A percentile compares a stretch with the other conserved stretches of the same genome.
These are phyloP conservation scores for Epithemia pelagica DNA, from an alignment of 108 stramenopile genomes.

Conservation along the genomic window DNA sequence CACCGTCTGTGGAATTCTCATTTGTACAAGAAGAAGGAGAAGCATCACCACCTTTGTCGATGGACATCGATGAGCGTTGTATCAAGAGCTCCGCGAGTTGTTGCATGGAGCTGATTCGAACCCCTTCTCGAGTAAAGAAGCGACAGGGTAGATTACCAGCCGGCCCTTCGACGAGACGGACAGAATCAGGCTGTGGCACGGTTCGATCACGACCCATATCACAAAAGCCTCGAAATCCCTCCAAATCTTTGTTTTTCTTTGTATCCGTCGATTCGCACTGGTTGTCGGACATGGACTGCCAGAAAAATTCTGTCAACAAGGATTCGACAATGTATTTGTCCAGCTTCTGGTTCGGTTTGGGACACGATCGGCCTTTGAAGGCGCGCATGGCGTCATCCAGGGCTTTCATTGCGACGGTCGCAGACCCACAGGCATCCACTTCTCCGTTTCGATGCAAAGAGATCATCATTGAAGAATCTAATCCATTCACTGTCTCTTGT, in stretches of 20 bases:
- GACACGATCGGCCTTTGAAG: slow-evolving; percentile 7
- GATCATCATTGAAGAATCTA: background rate
- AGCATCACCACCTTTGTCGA: background rate
- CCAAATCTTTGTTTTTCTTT: slow-evolving; percentile 1
- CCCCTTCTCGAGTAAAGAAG: slow-evolving; percentile 77
- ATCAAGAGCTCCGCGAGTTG: slow-evolving; percentile 12
- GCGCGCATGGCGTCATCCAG: slow-evolving; percentile 7
- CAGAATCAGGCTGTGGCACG: slow-evolving; percentile 62
- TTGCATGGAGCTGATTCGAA: slow-evolving; percentile 42
- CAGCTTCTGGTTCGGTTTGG: slow-evolving; percentile 5
- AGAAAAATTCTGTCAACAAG: slow-evolving; percentile 43
- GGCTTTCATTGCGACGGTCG: slow-evolving; percentile 7
- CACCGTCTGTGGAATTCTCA: background rate
- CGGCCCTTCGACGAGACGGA: slow-evolving; percentile 41
- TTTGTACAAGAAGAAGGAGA: background rate
- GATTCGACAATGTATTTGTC: slow-evolving; percentile 68
- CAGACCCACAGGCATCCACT: slow-evolving; percentile 42
- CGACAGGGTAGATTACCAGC: slow-evolving; percentile 47
- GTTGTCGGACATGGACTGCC: slow-evolving; percentile 1
- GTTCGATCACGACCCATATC: slow-evolving; percentile 65
- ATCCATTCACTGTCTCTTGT: background rate
- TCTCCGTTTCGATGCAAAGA: slow-evolving; percentile 73
- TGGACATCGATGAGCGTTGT: background rate
- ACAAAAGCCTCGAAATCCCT: slow-evolving; percentile 50
- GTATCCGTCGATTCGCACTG: slow-evolving; percentile 24